A percentile compares a stretch with the other conserved stretches of the same genome.
phyloP scores from a whole-genome alignment of 768 basidiomycete species.

The Mycena olivaceomarginata region DNA sequence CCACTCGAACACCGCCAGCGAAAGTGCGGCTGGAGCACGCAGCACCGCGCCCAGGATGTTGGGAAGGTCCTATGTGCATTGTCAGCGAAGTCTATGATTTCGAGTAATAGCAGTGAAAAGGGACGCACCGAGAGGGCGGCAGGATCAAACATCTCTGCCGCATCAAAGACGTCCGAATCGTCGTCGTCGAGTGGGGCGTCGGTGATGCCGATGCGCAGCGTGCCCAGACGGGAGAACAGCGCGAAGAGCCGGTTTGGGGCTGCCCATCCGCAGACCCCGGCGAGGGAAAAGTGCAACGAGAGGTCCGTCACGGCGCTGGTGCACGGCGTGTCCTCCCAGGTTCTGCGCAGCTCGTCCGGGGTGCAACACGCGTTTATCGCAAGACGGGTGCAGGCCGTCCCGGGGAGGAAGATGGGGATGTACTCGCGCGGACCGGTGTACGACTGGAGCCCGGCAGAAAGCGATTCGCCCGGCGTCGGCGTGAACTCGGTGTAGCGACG shows the following conservation, averaged over 20 bases:
- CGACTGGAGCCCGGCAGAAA: not conserved
- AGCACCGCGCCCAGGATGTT: not conserved
- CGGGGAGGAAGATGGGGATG: constrained; percentile 21
- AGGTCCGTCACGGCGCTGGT: constrained; percentile 8
- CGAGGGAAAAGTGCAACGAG: not conserved
- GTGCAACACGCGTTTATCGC: not conserved
- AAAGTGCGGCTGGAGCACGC: not conserved
- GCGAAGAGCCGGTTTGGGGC: not conserved
- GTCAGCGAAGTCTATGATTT: not conserved
- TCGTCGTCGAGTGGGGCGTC: constrained; percentile 16
- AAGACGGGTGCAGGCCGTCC: constrained; percentile 12
- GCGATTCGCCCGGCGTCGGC: not conserved
- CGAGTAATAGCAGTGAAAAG: not conserved
- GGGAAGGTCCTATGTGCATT: not conserved
- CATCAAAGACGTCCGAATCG: not conserved
- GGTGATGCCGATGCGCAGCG: not conserved
- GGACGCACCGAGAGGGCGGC: not conserved
- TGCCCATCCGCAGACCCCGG: not conserved
- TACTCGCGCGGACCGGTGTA: constrained; percentile 28
- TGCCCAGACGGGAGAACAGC: constrained; percentile 1
- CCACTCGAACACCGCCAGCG: constrained; percentile 16
- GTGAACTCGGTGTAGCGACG: constrained; percentile 18
- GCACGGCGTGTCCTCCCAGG: constrained; percentile 1
- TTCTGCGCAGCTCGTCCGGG: not conserved
- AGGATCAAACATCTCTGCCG: not conserved